phyloP scores from a whole-genome alignment of 2,329 filamentous ascomycete genomes.

The Trichoderma endophyticum region DNA sequence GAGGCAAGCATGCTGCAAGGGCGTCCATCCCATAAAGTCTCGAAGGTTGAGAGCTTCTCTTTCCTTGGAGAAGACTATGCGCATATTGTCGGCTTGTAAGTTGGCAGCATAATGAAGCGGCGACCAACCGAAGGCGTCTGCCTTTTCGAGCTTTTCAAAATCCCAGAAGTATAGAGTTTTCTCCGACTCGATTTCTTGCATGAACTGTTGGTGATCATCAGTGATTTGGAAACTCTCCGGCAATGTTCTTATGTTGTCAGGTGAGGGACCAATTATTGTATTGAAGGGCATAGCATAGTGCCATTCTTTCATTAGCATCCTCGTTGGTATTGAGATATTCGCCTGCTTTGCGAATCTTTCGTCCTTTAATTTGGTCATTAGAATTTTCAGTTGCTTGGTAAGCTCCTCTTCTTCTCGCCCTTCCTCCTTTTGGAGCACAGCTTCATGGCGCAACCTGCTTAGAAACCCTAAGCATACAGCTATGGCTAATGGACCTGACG shows the following conservation, averaged over 20 bases:
- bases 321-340: not conserved
- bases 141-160: not conserved
- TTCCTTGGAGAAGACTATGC: not conserved
- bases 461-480: not conserved
- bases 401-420: not conserved
- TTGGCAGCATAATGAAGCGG: conserved; percentile 13
- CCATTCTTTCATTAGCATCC: too few relatives aligned
- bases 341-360: not conserved
- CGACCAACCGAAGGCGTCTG: not conserved
- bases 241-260: not conserved
- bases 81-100: not conserved
- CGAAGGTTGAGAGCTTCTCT: not conserved
- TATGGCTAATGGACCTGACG: not conserved
- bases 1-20: conserved; percentile 2
- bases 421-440: not conserved
- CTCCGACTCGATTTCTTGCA: not conserved
- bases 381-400: not conserved
- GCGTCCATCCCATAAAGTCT: conserved; percentile 8
- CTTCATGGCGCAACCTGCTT: not conserved
- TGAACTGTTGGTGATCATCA: not conserved
- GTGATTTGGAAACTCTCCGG: not conserved
- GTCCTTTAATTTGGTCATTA: not conserved
- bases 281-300: not conserved
- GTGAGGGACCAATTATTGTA: not conserved
- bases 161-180: not conserved